phyloP scores from a whole-genome alignment of 805 yeast species.

The Lipomyces yamadae region DNA sequence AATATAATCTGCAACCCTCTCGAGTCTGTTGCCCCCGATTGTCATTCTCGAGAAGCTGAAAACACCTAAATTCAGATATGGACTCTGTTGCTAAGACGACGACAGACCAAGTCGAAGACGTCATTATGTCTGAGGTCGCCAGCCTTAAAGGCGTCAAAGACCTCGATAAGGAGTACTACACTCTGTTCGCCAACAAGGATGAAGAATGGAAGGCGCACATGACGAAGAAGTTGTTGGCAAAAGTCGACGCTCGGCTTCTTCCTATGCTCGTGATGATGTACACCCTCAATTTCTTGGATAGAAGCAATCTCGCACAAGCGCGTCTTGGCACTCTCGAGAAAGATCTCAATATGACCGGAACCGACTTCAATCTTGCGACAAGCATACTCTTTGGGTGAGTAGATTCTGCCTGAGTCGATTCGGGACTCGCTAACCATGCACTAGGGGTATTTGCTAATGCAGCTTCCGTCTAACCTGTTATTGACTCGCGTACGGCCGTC shows the following conservation, averaged over 20 bases:
- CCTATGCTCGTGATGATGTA: slow-evolving; percentile 40
- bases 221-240: slow-evolving; percentile 2
- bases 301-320: slow-evolving; percentile 55
- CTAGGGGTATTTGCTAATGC: slow-evolving; percentile 41
- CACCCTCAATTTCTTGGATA: slow-evolving; percentile 49
- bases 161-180: slow-evolving; percentile 13
- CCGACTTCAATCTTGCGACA: slow-evolving; percentile 52
- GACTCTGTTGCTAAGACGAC: too few species aligned
- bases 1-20: too few species aligned
- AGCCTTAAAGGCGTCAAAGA: slow-evolving; percentile 8
- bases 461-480: slow-evolving; percentile 36
- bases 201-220: slow-evolving; percentile 23
- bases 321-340: slow-evolving; percentile 51
- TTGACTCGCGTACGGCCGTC: slow-evolving; percentile 47
- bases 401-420: slow-evolving; percentile 50
- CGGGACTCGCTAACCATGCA: slow-evolving; percentile 48
- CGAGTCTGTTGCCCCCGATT: too few species aligned
- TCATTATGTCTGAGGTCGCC: slow-evolving; percentile 4
- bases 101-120: neutral
- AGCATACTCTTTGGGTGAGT: slow-evolving; percentile 52
- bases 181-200: slow-evolving; percentile 25
- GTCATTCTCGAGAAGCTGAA: too few species aligned
- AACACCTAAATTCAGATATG: too few species aligned
- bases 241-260: slow-evolving; percentile 38
- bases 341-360: slow-evolving; percentile 50